Evolutionary conservation across 2,329 filamentous ascomycete species (phyloP).

Genomic region (Fusarium subglutinans): DNA sequence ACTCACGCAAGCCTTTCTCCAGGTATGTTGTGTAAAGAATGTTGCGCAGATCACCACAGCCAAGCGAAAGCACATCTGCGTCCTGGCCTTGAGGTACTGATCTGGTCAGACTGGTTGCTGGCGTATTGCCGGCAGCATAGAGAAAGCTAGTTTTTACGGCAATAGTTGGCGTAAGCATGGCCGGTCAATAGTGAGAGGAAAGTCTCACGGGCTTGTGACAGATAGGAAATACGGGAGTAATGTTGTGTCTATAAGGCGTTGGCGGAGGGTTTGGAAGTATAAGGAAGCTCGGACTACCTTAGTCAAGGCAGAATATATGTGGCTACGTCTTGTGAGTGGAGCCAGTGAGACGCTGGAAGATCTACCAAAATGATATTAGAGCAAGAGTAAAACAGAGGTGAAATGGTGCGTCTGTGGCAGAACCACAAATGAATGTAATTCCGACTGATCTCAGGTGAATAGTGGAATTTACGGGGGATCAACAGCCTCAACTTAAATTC

Average conservation of each 20-base stretch:
- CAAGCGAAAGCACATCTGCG: conserved; percentile 62
- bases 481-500: background rate
- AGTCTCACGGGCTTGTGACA: background rate
- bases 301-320: background rate
- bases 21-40: conserved; percentile 63
- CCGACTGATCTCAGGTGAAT: background rate
- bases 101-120: conserved; percentile 60
- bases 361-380: background rate
- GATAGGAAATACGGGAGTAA: background rate
- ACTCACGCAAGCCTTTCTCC: conserved; percentile 51
- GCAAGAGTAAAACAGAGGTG: background rate
- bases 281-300: background rate
- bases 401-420: background rate
- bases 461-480: background rate
- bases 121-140: conserved; percentile 64
- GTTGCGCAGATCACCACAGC: conserved; percentile 65
- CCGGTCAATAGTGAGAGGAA: background rate
- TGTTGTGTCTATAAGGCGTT: background rate
- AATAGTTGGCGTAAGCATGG: conserved; percentile 52
- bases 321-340: conserved; percentile 5
- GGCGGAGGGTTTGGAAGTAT: background rate
- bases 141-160: conserved; percentile 47
- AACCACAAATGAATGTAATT: no score
- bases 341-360: conserved; percentile 1
- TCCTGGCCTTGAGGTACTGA: conserved; percentile 59